A percentile compares a stretch with the other conserved stretches of the same genome.
Conservation (phyloP, 192 early-diverging fungal genomes). For the Physocladia obscura region DNA sequence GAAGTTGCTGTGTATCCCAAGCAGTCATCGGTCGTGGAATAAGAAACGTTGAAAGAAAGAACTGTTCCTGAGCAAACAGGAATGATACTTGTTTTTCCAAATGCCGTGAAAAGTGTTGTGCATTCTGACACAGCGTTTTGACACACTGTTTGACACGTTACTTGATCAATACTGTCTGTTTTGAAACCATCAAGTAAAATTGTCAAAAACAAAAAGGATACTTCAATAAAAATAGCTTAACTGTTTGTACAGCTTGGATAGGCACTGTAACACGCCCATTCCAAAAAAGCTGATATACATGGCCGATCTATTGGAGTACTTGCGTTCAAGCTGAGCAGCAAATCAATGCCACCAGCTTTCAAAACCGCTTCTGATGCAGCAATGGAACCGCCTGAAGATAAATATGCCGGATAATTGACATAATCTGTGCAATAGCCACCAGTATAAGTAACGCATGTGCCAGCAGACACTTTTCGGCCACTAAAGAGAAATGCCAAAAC, state of each 20-base stretch:
- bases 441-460: not conserved
- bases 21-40: not conserved
- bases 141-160: constrained; percentile 1
- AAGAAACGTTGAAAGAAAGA: not conserved
- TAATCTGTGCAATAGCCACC: constrained; percentile 3
- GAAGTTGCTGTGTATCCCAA: not conserved
- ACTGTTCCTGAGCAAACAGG: not conserved
- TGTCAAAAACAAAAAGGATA: not conserved
- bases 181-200: not conserved
- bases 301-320: not conserved
- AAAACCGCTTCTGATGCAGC: not conserved
- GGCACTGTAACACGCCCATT: not conserved
- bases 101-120: not conserved
- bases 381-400: not conserved
- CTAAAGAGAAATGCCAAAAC: too few relatives aligned
- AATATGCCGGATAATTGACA: constrained; percentile 2
- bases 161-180: not conserved
- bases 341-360: constrained; percentile 11
- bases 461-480: too few relatives aligned
- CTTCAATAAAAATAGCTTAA: not conserved
- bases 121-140: not conserved
- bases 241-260: constrained; percentile 7
- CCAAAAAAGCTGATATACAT: not conserved
- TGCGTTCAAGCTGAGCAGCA: not conserved
- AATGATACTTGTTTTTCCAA: constrained; percentile 8